Percentiles rank a stretch among this genome's conserved stretches.
Evolutionary conservation across 2,329 filamentous ascomycete genomes (phyloP).

Genomic region (Didymella sp.): DNA sequence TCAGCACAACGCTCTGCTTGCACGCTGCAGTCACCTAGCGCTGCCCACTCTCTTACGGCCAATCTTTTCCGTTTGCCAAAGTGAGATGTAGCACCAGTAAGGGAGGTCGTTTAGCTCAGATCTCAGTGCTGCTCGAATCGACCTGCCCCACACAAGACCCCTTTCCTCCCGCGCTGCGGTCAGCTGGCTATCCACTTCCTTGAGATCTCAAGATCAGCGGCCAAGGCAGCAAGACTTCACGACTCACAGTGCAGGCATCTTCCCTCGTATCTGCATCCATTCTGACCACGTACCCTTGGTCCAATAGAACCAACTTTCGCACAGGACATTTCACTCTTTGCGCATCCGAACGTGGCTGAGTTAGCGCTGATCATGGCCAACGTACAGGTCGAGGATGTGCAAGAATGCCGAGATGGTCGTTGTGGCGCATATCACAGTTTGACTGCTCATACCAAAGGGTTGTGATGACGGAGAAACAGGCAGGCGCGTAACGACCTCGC

Average conservation of each 20-base stretch:
- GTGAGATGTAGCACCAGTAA: constrained; percentile 42
- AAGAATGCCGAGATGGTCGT: constrained; percentile 27
- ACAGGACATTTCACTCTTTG: constrained; percentile 17
- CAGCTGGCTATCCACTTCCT: constrained; percentile 17
- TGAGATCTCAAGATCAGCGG: constrained; percentile 27
- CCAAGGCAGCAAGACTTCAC: constrained; percentile 12
- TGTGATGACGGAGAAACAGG: constrained; percentile 20
- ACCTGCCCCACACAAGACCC: constrained; percentile 39
- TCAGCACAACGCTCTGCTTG: constrained; percentile 14
- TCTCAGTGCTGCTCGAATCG: constrained; percentile 44
- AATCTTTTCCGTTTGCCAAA: constrained; percentile 18
- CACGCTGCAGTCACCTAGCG: background rate
- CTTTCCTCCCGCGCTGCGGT: constrained; percentile 22
- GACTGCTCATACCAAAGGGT: constrained; percentile 26
- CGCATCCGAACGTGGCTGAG: constrained; percentile 10
- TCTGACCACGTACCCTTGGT: constrained; percentile 5
- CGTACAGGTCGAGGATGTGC: constrained; percentile 8
- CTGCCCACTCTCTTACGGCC: constrained; percentile 14
- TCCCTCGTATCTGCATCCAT: constrained; percentile 3
- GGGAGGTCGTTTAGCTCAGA: constrained; percentile 43
- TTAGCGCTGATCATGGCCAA: constrained; percentile 15
- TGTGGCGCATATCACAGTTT: constrained; percentile 32
- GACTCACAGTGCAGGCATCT: constrained; percentile 16
- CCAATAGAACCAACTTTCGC: constrained; percentile 10
- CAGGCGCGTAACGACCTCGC: constrained; percentile 36